Evolutionary conservation across 139 green algal species (phyloP).

Genomic region (Microglena sp.): DNA sequence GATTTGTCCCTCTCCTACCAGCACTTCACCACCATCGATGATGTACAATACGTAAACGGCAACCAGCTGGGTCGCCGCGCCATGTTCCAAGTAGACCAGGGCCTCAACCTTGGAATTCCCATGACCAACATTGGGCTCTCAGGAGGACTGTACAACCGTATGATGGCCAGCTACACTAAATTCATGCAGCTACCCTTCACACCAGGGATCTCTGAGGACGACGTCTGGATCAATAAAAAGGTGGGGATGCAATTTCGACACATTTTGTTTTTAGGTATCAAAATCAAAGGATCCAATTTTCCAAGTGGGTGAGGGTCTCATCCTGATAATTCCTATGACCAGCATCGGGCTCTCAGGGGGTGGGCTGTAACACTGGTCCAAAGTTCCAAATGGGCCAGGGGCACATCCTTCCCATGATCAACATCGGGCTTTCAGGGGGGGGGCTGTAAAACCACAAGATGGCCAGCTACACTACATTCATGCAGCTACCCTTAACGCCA

Average conservation of each 20-base stretch:
- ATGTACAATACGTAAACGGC: conserved; percentile 54
- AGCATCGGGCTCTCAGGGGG: too few relatives aligned
- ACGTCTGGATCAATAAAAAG: conserved; percentile 40
- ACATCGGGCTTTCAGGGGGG: too few relatives aligned
- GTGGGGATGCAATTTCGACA: background rate
- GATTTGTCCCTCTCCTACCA: conserved; percentile 60
- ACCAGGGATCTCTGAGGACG: conserved; percentile 27
- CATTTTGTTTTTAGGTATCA: too few relatives aligned
- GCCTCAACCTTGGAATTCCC: conserved; percentile 31
- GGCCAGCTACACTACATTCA: conserved; percentile 35
- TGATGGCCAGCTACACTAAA: conserved; percentile 29
- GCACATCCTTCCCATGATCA: too few relatives aligned
- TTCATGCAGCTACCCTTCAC: conserved; percentile 49
- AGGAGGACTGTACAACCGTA: conserved; percentile 46
- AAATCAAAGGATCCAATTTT: too few relatives aligned
- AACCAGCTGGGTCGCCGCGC: conserved; percentile 44
- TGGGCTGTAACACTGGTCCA: conserved; percentile 49
- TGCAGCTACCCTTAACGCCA: conserved; percentile 43
- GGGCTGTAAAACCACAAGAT: conserved; percentile 42
- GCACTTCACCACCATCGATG: conserved; percentile 36
- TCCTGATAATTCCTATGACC: too few relatives aligned
- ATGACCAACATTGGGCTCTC: conserved; percentile 23
- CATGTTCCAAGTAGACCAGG: conserved; percentile 50
- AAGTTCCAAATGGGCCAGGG: too few relatives aligned
- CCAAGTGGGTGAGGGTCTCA: too few relatives aligned